These are phyloP conservation scores for Solanum okadae DNA, from an alignment of 257 asterid species.

Conservation along the genomic window DNA sequence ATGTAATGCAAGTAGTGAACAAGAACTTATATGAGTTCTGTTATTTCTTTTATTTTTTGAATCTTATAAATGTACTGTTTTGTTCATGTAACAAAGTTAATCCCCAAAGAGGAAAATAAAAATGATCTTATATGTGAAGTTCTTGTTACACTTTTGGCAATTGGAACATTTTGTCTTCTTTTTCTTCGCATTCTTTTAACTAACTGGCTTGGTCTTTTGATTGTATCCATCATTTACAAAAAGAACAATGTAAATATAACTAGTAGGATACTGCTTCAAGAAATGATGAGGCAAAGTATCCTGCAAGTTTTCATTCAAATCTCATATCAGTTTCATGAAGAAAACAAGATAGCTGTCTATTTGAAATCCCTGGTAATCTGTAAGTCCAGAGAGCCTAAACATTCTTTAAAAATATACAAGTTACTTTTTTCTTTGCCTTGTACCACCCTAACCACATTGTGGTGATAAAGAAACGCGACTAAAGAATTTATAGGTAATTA, in stretches of 20 bases:
- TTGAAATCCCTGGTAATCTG: not conserved
- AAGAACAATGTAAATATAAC: not conserved
- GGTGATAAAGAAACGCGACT: not conserved
- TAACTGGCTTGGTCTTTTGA: not conserved
- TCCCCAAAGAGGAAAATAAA: not conserved
- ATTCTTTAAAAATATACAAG: not conserved
- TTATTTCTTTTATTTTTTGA: not conserved
- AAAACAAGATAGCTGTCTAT: not conserved
- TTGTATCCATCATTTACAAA: not conserved
- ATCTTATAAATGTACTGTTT: not conserved
- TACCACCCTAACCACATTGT: not conserved
- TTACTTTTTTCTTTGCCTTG: not conserved
- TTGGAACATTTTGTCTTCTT: not conserved
- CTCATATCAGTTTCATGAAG: not conserved
- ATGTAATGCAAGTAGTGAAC: not conserved
- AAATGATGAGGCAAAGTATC: not conserved
- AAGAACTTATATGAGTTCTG: not conserved
- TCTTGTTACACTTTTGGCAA: not conserved
- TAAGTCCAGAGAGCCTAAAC: not conserved
- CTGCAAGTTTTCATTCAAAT: not conserved
- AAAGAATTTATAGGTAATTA: not conserved
- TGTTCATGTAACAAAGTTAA: not conserved
- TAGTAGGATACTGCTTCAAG: not conserved
- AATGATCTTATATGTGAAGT: not conserved
- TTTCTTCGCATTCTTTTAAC: not conserved